Evolutionary conservation across 179 eudicot species (phyloP).

Genomic region (Drosera spatulata): DNA sequence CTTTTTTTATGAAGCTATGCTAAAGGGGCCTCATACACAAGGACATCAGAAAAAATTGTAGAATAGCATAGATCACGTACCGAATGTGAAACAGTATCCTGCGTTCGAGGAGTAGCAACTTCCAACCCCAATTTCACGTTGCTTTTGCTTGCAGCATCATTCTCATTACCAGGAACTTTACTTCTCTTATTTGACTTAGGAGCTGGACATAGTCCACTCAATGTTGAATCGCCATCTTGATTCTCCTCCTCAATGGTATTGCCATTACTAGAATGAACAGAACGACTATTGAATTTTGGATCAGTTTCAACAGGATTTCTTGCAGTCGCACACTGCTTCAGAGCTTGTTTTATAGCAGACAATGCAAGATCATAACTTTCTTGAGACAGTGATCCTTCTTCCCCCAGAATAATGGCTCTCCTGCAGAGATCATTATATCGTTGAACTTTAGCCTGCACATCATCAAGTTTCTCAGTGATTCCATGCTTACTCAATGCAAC

Average conservation of each 20-base stretch:
- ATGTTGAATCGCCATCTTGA: constrained; percentile 17
- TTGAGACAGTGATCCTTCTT: constrained; percentile 48
- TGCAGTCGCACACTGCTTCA: constrained; percentile 27
- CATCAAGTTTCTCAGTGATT: constrained; percentile 22
- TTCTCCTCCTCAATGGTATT: constrained; percentile 16
- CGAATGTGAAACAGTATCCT: too few relatives aligned
- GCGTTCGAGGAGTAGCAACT: too few relatives aligned
- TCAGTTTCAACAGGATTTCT: constrained; percentile 24
- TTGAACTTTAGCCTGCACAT: constrained; percentile 38
- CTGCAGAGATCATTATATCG: constrained; percentile 61
- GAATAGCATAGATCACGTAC: too few relatives aligned
- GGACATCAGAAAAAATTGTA: too few relatives aligned
- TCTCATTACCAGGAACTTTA: constrained; percentile 6
- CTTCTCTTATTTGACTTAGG: constrained; percentile 11
- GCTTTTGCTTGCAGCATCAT: too few relatives aligned
- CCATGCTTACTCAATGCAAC: constrained; percentile 43
- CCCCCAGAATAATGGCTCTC: constrained; percentile 60
- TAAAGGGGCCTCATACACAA: too few relatives aligned
- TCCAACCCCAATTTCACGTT: too few relatives aligned
- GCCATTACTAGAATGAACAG: constrained; percentile 12
- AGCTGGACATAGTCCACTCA: constrained; percentile 15
- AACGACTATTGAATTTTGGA: constrained; percentile 17
- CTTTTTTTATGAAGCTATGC: too few relatives aligned
- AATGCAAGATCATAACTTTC: constrained; percentile 42
- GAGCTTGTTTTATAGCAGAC: constrained; percentile 42